Conservation (phyloP, 352 stramenopile species). For the Phytophthora melonis region DNA sequence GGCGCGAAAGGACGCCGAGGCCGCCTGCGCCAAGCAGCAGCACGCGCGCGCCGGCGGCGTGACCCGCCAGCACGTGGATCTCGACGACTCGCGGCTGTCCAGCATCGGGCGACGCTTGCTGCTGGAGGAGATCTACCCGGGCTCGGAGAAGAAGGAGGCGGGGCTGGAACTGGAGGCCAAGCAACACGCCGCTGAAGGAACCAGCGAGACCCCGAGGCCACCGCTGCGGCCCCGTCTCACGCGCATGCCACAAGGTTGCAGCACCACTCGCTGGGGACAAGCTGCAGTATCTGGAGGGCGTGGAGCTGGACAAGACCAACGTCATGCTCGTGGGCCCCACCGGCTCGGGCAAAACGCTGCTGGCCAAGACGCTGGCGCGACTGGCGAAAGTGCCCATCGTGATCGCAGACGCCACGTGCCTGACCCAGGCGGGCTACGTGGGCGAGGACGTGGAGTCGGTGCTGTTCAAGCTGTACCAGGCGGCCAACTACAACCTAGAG, state of each 20-base stretch:
- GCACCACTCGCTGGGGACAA: conserved; percentile 51
- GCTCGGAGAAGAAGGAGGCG: conserved; percentile 46
- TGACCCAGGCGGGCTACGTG: conserved; percentile 98
- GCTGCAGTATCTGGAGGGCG: conserved; percentile 77
- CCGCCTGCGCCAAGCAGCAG: conserved; percentile 30
- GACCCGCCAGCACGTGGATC: conserved; percentile 47
- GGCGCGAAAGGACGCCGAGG: conserved; percentile 54
- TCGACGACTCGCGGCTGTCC: conserved; percentile 40
- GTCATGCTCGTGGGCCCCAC: conserved; percentile 96
- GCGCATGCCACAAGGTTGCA: conserved; percentile 30
- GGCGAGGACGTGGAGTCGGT: conserved; percentile 99
- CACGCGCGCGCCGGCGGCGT: conserved; percentile 35
- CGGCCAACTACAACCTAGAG: conserved; percentile 96
- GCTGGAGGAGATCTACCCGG: conserved; percentile 72
- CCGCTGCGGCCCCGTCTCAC: not conserved
- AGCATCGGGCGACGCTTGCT: conserved; percentile 62
- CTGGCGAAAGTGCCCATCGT: conserved; percentile 98
- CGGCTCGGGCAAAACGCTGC: conserved; percentile 96
- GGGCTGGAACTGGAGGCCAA: conserved; percentile 23
- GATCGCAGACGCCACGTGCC: conserved; percentile 97
- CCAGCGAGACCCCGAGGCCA: conserved; percentile 4
- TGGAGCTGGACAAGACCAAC: conserved; percentile 99
- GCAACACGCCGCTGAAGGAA: conserved; percentile 19
- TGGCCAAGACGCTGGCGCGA: conserved; percentile 97
- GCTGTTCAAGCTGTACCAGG: conserved; percentile 98